These are phyloP conservation scores for Penicillium sp. DNA, from an alignment of 2,329 filamentous ascomycete species.

Conservation along the genomic window DNA sequence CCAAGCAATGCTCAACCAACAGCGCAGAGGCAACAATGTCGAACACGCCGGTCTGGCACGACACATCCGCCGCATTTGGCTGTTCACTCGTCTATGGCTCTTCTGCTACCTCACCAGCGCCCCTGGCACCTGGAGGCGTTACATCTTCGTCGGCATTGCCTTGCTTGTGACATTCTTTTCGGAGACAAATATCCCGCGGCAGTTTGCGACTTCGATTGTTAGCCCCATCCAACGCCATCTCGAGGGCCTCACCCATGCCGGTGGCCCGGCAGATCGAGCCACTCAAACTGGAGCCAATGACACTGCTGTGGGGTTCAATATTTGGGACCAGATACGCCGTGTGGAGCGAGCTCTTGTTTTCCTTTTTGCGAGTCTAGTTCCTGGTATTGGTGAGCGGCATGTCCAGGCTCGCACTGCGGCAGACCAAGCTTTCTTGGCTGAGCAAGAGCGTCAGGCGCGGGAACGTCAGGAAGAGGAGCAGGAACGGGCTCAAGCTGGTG, in stretches of 20 bases:
- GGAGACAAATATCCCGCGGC: constrained; percentile 38
- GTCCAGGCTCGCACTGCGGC: constrained; percentile 55
- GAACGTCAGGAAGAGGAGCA: constrained; percentile 1
- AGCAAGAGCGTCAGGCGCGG: background rate
- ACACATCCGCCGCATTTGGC: constrained; percentile 51
- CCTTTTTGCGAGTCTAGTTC: constrained; percentile 61
- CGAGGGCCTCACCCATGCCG: constrained; percentile 40
- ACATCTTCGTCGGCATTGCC: constrained; percentile 38
- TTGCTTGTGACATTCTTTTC: constrained; percentile 40
- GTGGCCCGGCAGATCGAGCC: constrained; percentile 21
- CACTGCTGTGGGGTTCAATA: background rate
- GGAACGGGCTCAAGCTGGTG: background rate
- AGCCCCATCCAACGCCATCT: constrained; percentile 43
- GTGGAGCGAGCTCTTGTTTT: constrained; percentile 57
- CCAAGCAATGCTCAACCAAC: constrained; percentile 31
- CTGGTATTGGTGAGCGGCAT: constrained; percentile 60
- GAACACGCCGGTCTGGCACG: constrained; percentile 39
- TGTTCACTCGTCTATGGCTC: constrained; percentile 56
- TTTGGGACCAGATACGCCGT: constrained; percentile 39
- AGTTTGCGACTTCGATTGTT: constrained; percentile 31
- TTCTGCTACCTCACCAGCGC: constrained; percentile 59
- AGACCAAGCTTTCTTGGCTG: constrained; percentile 34
- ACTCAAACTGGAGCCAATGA: background rate
- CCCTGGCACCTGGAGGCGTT: constrained; percentile 45
- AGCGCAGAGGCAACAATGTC: constrained; percentile 15